Evolutionary conservation across 305 asterid species (phyloP).

Genomic region (Salvia sclarea): DNA sequence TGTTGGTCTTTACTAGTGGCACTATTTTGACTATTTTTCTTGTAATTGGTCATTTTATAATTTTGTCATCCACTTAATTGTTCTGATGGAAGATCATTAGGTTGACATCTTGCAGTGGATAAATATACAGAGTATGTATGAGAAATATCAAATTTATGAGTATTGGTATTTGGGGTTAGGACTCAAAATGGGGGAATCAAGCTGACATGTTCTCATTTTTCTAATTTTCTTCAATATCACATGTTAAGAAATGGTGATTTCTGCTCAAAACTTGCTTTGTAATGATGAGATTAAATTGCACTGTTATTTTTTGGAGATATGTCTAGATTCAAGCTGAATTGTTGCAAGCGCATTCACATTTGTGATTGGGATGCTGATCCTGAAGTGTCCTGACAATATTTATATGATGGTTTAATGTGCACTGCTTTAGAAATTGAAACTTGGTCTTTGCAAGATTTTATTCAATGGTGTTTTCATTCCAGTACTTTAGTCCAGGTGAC

Average conservation of each 20-base stretch:
- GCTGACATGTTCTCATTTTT: not conserved
- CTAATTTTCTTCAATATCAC: not conserved
- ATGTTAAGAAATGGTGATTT: not conserved
- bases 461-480: not conserved
- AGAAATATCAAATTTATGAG: not conserved
- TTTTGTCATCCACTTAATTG: not conserved
- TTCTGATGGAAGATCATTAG: not conserved
- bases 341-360: not conserved
- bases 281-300: not conserved
- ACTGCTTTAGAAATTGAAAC: too few species aligned
- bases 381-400: not conserved
- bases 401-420: not conserved
- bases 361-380: not conserved
- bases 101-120: not conserved
- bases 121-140: constrained; percentile 2
- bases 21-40: too few species aligned
- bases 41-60: not conserved
- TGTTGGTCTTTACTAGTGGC: too few species aligned
- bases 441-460: not conserved
- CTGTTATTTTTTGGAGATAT: not conserved
- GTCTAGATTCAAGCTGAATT: not conserved
- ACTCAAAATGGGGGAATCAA: not conserved
- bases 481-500: not conserved
- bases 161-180: constrained; percentile 13
- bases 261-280: constrained; percentile 12